phyloP scores from a whole-genome alignment of 2,329 filamentous ascomycete genomes.

The Canariomyces notabilis region DNA sequence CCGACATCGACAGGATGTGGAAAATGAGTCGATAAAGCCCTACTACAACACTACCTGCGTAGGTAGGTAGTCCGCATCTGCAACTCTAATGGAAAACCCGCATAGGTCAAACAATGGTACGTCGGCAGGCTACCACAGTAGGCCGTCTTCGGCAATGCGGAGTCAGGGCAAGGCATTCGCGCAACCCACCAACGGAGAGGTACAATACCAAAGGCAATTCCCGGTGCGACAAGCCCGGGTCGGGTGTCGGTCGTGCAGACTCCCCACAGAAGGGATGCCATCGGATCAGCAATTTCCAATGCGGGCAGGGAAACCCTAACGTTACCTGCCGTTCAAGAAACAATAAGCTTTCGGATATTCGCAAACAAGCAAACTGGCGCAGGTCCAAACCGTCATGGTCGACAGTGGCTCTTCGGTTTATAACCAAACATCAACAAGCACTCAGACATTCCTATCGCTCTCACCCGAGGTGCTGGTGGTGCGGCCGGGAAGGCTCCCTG shows the following conservation, averaged over 20 bases:
- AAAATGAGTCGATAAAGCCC: too few species aligned
- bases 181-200: neutral
- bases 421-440: too few species aligned
- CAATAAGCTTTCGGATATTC: neutral
- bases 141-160: neutral
- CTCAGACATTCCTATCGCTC: neutral
- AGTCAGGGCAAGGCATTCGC: neutral
- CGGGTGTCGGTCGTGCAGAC: neutral
- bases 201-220: neutral
- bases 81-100: neutral
- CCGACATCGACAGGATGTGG: neutral
- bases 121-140: neutral
- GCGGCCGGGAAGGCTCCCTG: slow-evolving; percentile 5
- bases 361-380: neutral
- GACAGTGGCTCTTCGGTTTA: too few species aligned
- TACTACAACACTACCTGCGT: too few species aligned
- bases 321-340: neutral
- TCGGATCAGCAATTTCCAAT: neutral
- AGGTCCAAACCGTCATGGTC: too few species aligned
- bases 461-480: neutral
- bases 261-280: too few species aligned
- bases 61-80: too few species aligned
- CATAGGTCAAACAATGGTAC: neutral
- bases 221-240: neutral
- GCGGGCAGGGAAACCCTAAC: neutral